Percentiles rank a stretch among this genome's conserved stretches.
These are phyloP conservation scores for Achaetomiella virescens DNA, from an alignment of 495 filamentous ascomycete genomes.

Conservation along the genomic window DNA sequence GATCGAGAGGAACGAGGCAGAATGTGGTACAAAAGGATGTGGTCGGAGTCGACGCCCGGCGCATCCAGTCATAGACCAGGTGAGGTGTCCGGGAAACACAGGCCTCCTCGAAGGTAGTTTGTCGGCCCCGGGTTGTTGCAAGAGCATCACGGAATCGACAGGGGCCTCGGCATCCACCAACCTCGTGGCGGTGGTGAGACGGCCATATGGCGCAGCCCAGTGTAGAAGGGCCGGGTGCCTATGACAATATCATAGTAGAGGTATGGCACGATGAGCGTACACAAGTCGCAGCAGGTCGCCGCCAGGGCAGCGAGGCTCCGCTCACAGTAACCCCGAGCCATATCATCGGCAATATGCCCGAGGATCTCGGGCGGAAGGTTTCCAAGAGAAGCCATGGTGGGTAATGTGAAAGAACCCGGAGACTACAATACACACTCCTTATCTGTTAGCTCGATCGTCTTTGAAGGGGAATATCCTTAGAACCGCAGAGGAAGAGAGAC, in stretches of 20 bases:
- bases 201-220: conserved; percentile 7
- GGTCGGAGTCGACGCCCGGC: too few species aligned
- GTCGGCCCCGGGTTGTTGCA: neutral
- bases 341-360: neutral
- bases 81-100: neutral
- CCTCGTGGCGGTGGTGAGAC: neutral
- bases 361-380: conserved; percentile 5
- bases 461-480: too few species aligned
- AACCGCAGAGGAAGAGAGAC: too few species aligned
- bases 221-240: conserved; percentile 1
- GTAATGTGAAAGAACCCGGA: neutral
- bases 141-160: neutral
- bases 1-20: neutral
- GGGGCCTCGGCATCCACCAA: neutral
- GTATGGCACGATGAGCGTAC: neutral
- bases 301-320: conserved; percentile 5
- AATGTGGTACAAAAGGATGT: neutral
- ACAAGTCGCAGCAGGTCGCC: neutral
- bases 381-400: neutral
- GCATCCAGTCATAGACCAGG: neutral
- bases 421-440: too few species aligned
- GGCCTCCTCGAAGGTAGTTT: neutral
- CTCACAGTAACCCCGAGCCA: neutral
- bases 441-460: too few species aligned
- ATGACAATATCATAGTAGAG: neutral